Conservation (phyloP, 768 basidiomycete genomes). For the Hygrophoropsis aurantiaca region DNA sequence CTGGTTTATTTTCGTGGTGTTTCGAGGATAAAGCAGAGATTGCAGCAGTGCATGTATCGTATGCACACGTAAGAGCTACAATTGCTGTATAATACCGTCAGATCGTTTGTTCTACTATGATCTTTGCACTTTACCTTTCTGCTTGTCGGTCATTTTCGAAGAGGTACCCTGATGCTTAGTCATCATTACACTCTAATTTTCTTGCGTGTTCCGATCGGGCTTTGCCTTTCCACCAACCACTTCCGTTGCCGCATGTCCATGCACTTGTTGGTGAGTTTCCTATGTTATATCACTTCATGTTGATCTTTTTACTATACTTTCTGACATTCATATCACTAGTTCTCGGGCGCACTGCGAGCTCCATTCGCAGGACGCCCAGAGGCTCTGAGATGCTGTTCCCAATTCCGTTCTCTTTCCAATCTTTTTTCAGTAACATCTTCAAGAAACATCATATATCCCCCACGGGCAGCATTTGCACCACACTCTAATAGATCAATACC, state of each 20-base stretch:
- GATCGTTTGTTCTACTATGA: background rate
- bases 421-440: constrained; percentile 3
- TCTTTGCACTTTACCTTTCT: constrained; percentile 33
- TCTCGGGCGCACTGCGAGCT: constrained; percentile 37
- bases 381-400: constrained; percentile 4
- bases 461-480: constrained; percentile 23
- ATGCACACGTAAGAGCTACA: constrained; percentile 9
- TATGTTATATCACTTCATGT: too few species aligned
- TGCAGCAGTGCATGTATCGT: constrained; percentile 21
- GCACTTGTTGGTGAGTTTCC: constrained; percentile 12
- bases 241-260: constrained; percentile 5
- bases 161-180: constrained; percentile 10
- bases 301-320: background rate
- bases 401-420: constrained; percentile 14
- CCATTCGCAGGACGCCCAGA: constrained; percentile 18
- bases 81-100: constrained; percentile 8
- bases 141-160: constrained; percentile 36
- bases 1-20: background rate
- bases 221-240: background rate
- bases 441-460: constrained; percentile 10
- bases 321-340: constrained; percentile 18
- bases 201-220: constrained; percentile 2
- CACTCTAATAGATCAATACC: constrained; percentile 47
- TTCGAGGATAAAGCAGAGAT: constrained; percentile 6
- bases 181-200: constrained; percentile 7